These are phyloP conservation scores for Lecanicillium sp. DNA, from an alignment of 2,329 filamentous ascomycete genomes.

Conservation along the genomic window DNA sequence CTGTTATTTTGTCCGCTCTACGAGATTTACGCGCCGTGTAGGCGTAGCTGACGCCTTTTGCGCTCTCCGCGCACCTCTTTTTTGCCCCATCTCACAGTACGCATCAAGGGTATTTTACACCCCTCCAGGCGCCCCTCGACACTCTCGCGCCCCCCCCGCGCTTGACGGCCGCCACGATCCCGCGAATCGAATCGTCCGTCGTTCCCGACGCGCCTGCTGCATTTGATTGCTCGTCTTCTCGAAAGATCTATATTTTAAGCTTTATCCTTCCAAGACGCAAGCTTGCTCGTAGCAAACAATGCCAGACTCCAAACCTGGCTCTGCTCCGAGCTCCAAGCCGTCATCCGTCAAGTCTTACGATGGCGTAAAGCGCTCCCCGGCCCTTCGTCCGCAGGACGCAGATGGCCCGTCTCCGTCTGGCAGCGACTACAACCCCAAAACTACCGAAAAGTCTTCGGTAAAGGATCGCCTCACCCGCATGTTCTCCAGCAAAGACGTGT, in stretches of 20 bases:
- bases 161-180: neutral
- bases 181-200: neutral
- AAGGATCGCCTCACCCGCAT: conserved; percentile 58
- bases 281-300: conserved; percentile 16
- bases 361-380: conserved; percentile 30
- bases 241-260: no score
- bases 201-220: neutral
- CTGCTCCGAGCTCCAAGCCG: conserved; percentile 37
- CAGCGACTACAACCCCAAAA: conserved; percentile 10
- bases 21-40: conserved; percentile 11
- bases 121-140: neutral
- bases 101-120: no score
- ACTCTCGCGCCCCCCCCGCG: neutral
- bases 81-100: no score
- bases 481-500: conserved; percentile 51
- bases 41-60: conserved; percentile 15
- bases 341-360: conserved; percentile 42
- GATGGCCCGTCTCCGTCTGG: conserved; percentile 8
- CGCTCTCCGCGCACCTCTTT: conserved; percentile 5
- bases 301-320: conserved; percentile 29
- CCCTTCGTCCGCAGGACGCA: conserved; percentile 30
- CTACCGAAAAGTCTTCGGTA: conserved; percentile 49
- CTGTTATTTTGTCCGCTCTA: conserved; percentile 15
- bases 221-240: no score
- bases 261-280: no score